phyloP scores from a whole-genome alignment of 2,329 filamentous ascomycete species.

The Colletotrichum neosansevieriae region DNA sequence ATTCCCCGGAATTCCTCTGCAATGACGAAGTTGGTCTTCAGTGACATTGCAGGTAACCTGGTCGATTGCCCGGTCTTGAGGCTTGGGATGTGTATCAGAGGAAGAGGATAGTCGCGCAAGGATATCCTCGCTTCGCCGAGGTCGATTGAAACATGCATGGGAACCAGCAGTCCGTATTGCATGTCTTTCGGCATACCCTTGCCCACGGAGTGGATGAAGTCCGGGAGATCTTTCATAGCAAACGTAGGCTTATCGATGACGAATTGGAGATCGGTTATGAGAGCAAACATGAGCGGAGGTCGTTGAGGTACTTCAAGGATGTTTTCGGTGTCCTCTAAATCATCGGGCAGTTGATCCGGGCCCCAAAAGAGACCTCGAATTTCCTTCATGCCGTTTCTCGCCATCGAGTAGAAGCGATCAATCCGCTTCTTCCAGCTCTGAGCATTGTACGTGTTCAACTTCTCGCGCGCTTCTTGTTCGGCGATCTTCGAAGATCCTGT shows the following conservation, averaged over 20 bases:
- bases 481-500: conserved; percentile 79
- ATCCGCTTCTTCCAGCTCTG: conserved; percentile 94
- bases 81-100: conserved; percentile 88
- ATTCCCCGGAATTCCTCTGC: conserved; percentile 90
- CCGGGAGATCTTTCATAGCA: conserved; percentile 81
- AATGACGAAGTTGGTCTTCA: conserved; percentile 93
- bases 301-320: conserved; percentile 88
- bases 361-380: conserved; percentile 86
- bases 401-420: conserved; percentile 77
- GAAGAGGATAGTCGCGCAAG: conserved; percentile 92
- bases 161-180: conserved; percentile 89
- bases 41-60: conserved; percentile 81
- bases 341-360: conserved; percentile 82
- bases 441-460: conserved; percentile 83
- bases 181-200: conserved; percentile 96
- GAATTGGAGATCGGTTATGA: conserved; percentile 87
- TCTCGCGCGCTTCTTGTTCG: conserved; percentile 80
- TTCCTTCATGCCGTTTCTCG: conserved; percentile 81
- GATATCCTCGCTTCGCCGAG: conserved; percentile 92
- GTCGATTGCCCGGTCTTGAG: conserved; percentile 84
- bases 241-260: conserved; percentile 94
- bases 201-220: conserved; percentile 89
- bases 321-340: conserved; percentile 84
- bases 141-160: conserved; percentile 88
- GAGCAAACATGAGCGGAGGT: conserved; percentile 83